A percentile compares a stretch with the other conserved stretches of the same genome.
Conservation (phyloP, 768 basidiomycete species). For the Rhizopogon sp. region DNA sequence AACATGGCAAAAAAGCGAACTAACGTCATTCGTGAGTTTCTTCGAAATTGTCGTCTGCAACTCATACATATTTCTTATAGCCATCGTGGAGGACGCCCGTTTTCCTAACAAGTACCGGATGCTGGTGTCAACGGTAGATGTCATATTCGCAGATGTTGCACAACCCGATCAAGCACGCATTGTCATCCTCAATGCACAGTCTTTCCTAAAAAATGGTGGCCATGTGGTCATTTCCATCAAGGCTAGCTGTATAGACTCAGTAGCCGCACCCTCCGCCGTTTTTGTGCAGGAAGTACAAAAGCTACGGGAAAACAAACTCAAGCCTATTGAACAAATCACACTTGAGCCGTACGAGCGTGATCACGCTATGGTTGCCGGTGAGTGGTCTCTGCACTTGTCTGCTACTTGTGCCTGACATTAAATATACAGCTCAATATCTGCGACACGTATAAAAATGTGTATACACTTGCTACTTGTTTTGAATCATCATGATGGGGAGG, state of each 20-base stretch:
- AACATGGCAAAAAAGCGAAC: constrained; percentile 99
- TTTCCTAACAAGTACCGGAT: constrained; percentile 96
- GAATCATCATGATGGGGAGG: neutral
- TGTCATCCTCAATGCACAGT: constrained; percentile 86
- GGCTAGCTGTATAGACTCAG: constrained; percentile 98
- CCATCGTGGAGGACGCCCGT: constrained; percentile 97
- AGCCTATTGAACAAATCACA: constrained; percentile 94
- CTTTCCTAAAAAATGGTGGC: constrained; percentile 93
- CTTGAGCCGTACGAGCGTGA: constrained; percentile 91
- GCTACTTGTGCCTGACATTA: neutral
- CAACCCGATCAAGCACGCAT: constrained; percentile 99
- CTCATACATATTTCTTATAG: constrained; percentile 30
- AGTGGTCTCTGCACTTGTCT: constrained; percentile 13
- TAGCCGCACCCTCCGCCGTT: constrained; percentile 82
- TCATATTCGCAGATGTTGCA: constrained; percentile 97
- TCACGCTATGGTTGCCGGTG: constrained; percentile 86
- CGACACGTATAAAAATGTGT: constrained; percentile 33
- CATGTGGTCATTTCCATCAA: constrained; percentile 97
- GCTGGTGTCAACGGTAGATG: constrained; percentile 92
- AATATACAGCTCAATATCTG: constrained; percentile 38
- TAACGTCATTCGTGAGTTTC: constrained; percentile 88
- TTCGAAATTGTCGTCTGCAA: neutral
- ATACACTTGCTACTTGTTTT: constrained; percentile 5
- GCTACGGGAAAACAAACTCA: constrained; percentile 75
- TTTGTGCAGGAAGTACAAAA: constrained; percentile 85